phyloP scores from a whole-genome alignment of 2,329 filamentous ascomycete species.

The Aaosphaeria arxii region DNA sequence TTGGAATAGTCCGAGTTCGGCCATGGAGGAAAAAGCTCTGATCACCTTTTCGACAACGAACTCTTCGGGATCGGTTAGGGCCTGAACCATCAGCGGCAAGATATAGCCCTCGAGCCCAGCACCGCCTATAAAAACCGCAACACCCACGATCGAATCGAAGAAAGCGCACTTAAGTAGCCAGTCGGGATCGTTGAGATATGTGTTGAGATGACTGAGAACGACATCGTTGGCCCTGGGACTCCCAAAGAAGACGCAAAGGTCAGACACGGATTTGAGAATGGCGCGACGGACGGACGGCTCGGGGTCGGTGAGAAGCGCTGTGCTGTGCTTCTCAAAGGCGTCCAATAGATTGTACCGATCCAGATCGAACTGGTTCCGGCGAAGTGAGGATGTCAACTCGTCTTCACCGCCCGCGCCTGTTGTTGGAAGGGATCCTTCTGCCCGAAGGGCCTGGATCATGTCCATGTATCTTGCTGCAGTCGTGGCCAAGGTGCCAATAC shows the following conservation, averaged over 20 bases:
- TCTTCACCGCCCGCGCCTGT: constrained; percentile 78
- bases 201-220: constrained; percentile 93
- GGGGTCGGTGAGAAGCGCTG: constrained; percentile 80
- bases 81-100: constrained; percentile 91
- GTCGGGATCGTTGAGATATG: constrained; percentile 92
- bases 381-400: constrained; percentile 64
- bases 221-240: constrained; percentile 91
- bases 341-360: constrained; percentile 79
- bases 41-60: constrained; percentile 90
- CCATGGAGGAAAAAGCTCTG: constrained; percentile 83
- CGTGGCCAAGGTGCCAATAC: constrained; percentile 81
- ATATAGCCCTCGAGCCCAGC: constrained; percentile 93
- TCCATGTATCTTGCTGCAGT: constrained; percentile 84
- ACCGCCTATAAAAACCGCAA: constrained; percentile 85
- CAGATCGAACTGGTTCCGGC: constrained; percentile 82
- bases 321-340: constrained; percentile 84
- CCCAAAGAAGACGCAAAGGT: constrained; percentile 92
- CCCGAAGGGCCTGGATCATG: constrained; percentile 81
- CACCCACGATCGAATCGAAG: constrained; percentile 91
- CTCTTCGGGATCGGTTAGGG: constrained; percentile 87
- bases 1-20: constrained; percentile 82
- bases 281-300: constrained; percentile 85
- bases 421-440: constrained; percentile 76
- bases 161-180: constrained; percentile 97
- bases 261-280: constrained; percentile 86